Evolutionary conservation across 768 basidiomycete genomes (phyloP), one percentile per base, ranked within the genome.

Genomic region (Pilatotrama ljubarskyi): DNA sequence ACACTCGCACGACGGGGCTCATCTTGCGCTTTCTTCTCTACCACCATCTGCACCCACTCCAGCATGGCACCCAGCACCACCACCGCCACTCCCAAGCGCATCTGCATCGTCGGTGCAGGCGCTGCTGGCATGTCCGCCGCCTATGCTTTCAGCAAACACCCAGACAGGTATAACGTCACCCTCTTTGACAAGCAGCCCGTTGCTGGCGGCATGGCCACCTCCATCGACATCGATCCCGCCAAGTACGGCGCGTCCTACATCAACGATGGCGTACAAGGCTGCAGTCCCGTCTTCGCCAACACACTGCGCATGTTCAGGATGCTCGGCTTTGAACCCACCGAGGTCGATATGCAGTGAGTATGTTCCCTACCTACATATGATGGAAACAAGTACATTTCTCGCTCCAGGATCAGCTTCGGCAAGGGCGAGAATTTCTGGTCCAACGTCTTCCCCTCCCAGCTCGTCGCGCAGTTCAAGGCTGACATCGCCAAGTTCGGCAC

Each of bases 401-500:
- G 8, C 24, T 29, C 14, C 52, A 72, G 69, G 48, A 73, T 75
- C 46, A 71, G 68, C 62, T 75, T 75, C 51, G 72, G 74, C 18
- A 70, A 73, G 54, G 72, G 66, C 48, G 66, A 71, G 41, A 68
- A 72, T 55, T 77, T 77, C 52, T 77, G 75, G 75, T 72, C 74
- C 35, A 76, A 76, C 51, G 74, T 77, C 54, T 77, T 73, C 54
- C 76, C 76, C 7, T 67, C 72, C 3, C 55, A 62, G 22, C 67
- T 75, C 20, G 69, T 72, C n/a, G 49, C 67, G 9, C 61, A 69
- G 38, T 71, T 72, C 58, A 54, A 68, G 32, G 56, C 60, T 22
- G 71, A 76, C 55, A 73, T 75, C 44, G 66, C 66, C 42, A 72
- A 72, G 54, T 75, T 77, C 42, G 72, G 70, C 5, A 60, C 69